Evolutionary conservation across 2,329 filamentous ascomycete species (phyloP), one percentile per base, ranked within the genome.

Genomic region (Colletotrichum abscissum): DNA sequence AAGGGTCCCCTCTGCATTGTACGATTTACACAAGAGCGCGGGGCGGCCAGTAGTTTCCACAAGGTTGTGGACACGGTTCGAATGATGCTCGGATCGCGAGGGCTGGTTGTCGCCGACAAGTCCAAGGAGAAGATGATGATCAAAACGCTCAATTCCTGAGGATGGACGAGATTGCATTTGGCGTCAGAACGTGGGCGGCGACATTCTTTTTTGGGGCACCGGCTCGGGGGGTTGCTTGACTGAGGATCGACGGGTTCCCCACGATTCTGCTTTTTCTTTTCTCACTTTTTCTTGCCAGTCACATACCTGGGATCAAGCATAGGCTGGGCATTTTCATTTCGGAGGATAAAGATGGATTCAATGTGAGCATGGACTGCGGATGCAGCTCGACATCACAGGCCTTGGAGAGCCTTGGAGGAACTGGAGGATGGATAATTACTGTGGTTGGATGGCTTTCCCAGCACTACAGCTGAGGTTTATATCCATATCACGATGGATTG

Each of bases 21-120:
- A 35, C 92, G 94, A 46, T 94, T 98, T 81, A 96, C 94, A 1
- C 95, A 98, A 79, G 95, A 97, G 79, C 92, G 92, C 71, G 97
- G 96, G n/a, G 95, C 96, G 1, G 95, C 94, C 49, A 97, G 93
- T 78, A 97, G 93, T 77, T 97, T 98, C 84, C 90, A 94, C 80
- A 92, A 91, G 79, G 93, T 98, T 11, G 90, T 97, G 30, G 93
- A 95, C 72, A 93, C 93, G 3, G 87, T 98, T 77, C 89, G 92
- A 76, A 86, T 89, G 24, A 89, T 94, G 19, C 91, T 97, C 80
- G 87, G 87, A 75, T 86, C 86, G 73, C 90, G 92, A 33, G 87
- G 88, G 30, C 84, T 95, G 77, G 83, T 97, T 35, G 91, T 98
- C 30, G 85, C 89, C 49, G 93, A 95, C 78, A 87, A 88, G 76